Evolutionary conservation across 2,329 filamentous ascomycete species (phyloP), one percentile per base, ranked within the genome.

Genomic region (Talaromyces sp.): DNA sequence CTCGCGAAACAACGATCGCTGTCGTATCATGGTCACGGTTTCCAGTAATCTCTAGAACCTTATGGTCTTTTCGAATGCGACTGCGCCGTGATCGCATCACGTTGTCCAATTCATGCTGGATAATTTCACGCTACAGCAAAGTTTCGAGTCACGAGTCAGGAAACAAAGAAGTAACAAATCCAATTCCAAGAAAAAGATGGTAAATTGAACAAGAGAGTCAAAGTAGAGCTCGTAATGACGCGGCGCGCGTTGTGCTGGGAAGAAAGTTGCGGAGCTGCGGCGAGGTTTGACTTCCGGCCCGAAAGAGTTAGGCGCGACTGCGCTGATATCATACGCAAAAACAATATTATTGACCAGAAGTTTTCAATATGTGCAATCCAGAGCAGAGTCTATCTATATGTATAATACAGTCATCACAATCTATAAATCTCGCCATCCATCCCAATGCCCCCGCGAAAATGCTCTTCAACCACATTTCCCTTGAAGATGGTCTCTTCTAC

Each of bases 381-480:
- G 14, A 8, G 46, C 19, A 13, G 49, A 3, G 49, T 26, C 24
- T 21, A n/a, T 52, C 17, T 52, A 27, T 52, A 52, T 46, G 26
- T 49, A 19, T 41, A 41, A 41, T 51, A 35, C 17, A 52, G 5
- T 49, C 76, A 55, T 35, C 95, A 92, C 24, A 63, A 26, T 59
- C 62, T 61, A 61, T 63, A 82, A 64, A 96, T 66, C 19, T 89
- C 87, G 68, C 82, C 91, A 59, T 80, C 80, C 52, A 89, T 80
- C 75, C 96, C 90, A 76, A 97, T 96, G 0, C 93, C 93, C 11
- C 91, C 93, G 58, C 93, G 81, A 64, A 98, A 80, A 79, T 97
- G 91, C 56, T 85, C 85, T 68, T 87, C 86, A 55, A 97, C 86
- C 21, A 97, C 86, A 78, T 91, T 96, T 5, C 93, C 93, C 72